A percentile compares a stretch with the other conserved stretches of the same genome.
These are phyloP conservation scores for Suillus discolor DNA, from an alignment of 768 basidiomycete genomes.

Conservation along the genomic window DNA sequence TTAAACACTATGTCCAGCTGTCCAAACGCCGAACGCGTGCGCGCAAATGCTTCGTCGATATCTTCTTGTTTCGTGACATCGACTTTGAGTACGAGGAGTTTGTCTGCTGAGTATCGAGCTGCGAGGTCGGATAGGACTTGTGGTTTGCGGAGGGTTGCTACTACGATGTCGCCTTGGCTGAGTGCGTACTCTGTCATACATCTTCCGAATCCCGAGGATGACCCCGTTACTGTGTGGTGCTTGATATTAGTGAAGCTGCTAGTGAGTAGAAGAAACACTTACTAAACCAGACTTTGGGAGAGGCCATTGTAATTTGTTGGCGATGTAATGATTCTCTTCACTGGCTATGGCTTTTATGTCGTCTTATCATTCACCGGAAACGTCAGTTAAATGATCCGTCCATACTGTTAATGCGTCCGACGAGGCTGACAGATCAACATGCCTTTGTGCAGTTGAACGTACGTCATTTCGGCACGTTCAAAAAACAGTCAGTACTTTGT, in stretches of 20 bases:
- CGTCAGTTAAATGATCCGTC: background rate
- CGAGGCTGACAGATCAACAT: background rate
- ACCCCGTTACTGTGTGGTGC: background rate
- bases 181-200: background rate
- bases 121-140: background rate
- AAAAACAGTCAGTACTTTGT: no score
- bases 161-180: background rate
- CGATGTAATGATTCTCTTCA: no score
- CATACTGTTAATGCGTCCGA: background rate
- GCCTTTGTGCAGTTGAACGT: background rate
- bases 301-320: no score
- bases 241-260: background rate
- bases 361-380: background rate
- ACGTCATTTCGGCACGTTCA: background rate
- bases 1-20: background rate
- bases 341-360: no score
- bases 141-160: background rate
- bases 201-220: background rate
- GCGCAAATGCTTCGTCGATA: background rate
- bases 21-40: background rate
- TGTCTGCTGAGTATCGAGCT: background rate
- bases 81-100: background rate
- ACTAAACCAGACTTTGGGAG: no score
- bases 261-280: background rate
- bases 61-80: background rate